Conservation (phyloP, 164 flowering plant genomes). For the Vitis riparia region DNA sequence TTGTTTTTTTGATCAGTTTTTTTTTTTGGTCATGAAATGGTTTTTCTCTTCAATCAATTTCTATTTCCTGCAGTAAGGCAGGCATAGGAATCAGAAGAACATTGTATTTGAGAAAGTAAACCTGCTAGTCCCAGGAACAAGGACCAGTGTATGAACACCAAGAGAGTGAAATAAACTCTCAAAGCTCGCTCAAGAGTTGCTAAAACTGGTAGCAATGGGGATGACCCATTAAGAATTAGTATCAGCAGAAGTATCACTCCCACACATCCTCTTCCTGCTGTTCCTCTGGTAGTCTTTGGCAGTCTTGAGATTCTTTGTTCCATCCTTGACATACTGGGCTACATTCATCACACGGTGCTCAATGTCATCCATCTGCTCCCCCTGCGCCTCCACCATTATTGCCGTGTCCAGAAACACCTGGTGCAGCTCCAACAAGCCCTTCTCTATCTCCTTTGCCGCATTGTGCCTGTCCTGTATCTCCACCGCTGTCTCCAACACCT, state of each 20-base stretch:
- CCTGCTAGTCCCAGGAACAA: no score
- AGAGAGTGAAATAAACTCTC: no score
- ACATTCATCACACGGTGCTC: conserved; percentile 60
- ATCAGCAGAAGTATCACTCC: conserved; percentile 57
- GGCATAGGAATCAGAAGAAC: neutral
- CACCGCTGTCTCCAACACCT: conserved; percentile 59
- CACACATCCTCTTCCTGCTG: conserved; percentile 58
- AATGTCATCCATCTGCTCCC: conserved; percentile 65
- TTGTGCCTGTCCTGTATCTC: conserved; percentile 65
- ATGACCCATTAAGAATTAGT: conserved; percentile 51
- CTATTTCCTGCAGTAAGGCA: no score
- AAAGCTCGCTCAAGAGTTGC: conserved; percentile 13
- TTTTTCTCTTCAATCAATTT: no score
- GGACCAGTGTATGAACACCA: no score
- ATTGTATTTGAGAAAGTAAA: no score
- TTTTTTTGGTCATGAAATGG: no score
- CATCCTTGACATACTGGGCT: conserved; percentile 52
- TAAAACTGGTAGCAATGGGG: conserved; percentile 61
- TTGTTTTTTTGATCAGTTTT: no score
- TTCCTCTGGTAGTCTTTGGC: conserved; percentile 52
- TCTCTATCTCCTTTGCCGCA: conserved; percentile 64
- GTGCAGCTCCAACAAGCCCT: conserved; percentile 60
- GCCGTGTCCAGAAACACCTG: conserved; percentile 71
- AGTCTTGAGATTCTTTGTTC: conserved; percentile 39
- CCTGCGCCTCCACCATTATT: conserved; percentile 67